Evolutionary conservation across 169 alveolate genomes (phyloP).

Genomic region (Eimeria acervulina): DNA sequence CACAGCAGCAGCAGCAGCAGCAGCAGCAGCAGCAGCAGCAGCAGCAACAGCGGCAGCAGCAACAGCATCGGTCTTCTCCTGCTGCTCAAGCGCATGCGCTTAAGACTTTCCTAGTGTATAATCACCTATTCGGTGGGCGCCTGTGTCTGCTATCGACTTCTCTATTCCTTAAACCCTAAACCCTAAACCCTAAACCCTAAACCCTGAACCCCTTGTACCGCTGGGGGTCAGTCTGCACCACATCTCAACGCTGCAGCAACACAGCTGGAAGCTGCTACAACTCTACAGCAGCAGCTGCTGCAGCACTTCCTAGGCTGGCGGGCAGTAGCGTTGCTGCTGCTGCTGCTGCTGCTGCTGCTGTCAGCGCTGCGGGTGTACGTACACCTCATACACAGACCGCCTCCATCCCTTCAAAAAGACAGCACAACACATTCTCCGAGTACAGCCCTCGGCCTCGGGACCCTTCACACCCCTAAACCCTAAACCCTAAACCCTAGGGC

Average conservation of each 20-base stretch:
- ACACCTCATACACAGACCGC: not conserved
- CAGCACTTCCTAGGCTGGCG: too few species aligned
- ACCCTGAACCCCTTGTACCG: too few species aligned
- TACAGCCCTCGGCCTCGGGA: not conserved
- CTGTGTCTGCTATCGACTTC: not conserved
- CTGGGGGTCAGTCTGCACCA: too few species aligned
- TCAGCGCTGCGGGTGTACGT: not conserved
- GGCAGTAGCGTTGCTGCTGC: not conserved
- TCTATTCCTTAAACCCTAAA: not conserved
- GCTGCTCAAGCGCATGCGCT: not conserved
- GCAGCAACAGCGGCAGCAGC: too few species aligned
- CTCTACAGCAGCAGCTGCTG: not conserved
- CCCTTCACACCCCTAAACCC: not conserved
- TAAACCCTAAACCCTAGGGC: not conserved
- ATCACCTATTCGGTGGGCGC: too few species aligned
- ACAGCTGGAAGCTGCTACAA: not conserved
- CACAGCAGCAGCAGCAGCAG: too few species aligned
- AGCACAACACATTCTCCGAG: too few species aligned
- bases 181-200: constrained; percentile 21
- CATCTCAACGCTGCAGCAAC: too few species aligned
- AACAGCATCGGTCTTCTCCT: too few species aligned
- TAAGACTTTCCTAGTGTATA: too few species aligned
- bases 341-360: not conserved
- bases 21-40: too few species aligned
- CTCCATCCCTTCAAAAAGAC: too few species aligned